Conservation (phyloP, 2,329 filamentous ascomycete genomes). For the Cordyceps pruinosa region DNA sequence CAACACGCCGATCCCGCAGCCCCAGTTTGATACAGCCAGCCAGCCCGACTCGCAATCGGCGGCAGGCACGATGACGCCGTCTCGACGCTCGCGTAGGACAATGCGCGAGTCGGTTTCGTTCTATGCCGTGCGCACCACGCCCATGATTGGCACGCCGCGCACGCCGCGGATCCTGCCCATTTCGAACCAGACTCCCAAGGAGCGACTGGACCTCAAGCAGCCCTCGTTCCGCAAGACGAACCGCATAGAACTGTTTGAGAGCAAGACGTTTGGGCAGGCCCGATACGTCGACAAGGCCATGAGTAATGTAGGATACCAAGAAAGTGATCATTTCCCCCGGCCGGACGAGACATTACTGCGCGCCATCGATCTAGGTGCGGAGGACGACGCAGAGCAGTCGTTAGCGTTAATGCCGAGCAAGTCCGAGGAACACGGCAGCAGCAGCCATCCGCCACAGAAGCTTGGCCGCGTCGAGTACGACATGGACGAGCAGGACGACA, state of each 20-base stretch:
- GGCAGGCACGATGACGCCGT: slow-evolving; percentile 22
- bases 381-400: slow-evolving; percentile 50
- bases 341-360: slow-evolving; percentile 67
- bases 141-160: slow-evolving; percentile 40
- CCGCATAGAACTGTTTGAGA: slow-evolving; percentile 73
- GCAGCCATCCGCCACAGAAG: slow-evolving; percentile 16
- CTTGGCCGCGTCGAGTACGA: slow-evolving; percentile 93
- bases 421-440: slow-evolving; percentile 22
- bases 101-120: slow-evolving; percentile 46
- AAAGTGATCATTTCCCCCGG: slow-evolving; percentile 81
- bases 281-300: slow-evolving; percentile 94
- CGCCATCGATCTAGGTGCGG: slow-evolving; percentile 50
- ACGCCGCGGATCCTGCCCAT: slow-evolving; percentile 65
- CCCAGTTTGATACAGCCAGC: slow-evolving; percentile 7
- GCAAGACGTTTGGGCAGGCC: slow-evolving; percentile 75
- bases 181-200: slow-evolving; percentile 71
- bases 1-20: slow-evolving; percentile 36
- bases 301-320: slow-evolving; percentile 93
- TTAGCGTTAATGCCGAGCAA: slow-evolving; percentile 16
- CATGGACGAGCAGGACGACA: slow-evolving; percentile 98
- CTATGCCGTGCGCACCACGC: slow-evolving; percentile 43
- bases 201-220: slow-evolving; percentile 69
- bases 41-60: slow-evolving; percentile 22
- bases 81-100: slow-evolving; percentile 35
- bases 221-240: slow-evolving; percentile 71